These are phyloP conservation scores for Lactarius indigo DNA, from an alignment of 768 basidiomycete species.

Conservation along the genomic window DNA sequence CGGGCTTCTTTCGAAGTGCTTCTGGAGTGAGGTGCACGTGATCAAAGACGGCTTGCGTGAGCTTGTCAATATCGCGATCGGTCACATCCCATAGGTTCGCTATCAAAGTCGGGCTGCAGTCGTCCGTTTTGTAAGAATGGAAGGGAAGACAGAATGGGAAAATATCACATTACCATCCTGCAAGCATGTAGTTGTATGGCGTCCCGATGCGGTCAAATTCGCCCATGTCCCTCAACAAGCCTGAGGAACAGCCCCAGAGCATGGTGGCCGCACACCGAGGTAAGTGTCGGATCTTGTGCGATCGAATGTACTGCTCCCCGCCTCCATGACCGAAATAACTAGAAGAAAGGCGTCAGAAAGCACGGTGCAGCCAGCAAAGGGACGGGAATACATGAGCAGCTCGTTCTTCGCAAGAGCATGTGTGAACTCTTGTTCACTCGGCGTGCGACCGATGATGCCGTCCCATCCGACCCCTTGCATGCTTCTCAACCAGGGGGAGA, in stretches of 20 bases:
- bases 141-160: neutral
- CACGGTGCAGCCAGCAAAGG: neutral
- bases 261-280: conserved; percentile 88
- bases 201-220: conserved; percentile 92
- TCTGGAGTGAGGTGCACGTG: conserved; percentile 51
- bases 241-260: conserved; percentile 99
- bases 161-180: conserved; percentile 74
- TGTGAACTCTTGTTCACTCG: conserved; percentile 81
- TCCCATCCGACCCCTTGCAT: conserved; percentile 81
- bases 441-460: conserved; percentile 69
- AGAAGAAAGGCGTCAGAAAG: conserved; percentile 9
- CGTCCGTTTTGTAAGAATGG: neutral
- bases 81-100: conserved; percentile 99
- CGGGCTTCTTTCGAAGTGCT: conserved; percentile 28
- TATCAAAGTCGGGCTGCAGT: conserved; percentile 71
- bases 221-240: conserved; percentile 82
- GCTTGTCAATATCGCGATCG: conserved; percentile 93
- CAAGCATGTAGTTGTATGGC: conserved; percentile 94
- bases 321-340: conserved; percentile 99
- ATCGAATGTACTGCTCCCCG: conserved; percentile 89
- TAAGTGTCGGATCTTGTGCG: conserved; percentile 78
- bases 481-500: conserved; percentile 69
- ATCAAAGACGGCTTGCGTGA: conserved; percentile 80
- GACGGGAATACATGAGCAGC: conserved; percentile 83
- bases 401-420: conserved; percentile 71